Conservation (phyloP, 192 early-diverging fungal species). For the Physocladia obscura region DNA sequence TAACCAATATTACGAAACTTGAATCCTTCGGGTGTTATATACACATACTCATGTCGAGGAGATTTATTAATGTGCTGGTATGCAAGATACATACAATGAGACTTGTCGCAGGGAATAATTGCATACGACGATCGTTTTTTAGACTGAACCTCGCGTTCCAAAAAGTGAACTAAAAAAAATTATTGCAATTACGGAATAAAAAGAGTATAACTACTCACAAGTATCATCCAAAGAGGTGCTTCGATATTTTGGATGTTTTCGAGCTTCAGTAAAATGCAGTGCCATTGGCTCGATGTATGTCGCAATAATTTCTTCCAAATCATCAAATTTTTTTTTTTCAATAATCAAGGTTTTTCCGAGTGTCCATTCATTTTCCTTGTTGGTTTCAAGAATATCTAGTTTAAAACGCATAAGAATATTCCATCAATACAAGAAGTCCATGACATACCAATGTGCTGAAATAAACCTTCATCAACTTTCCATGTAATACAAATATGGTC, state of each 20-base stretch:
- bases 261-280: constrained; percentile 67
- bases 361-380: constrained; percentile 71
- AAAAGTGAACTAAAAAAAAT: constrained; percentile 42
- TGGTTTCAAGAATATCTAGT: constrained; percentile 68
- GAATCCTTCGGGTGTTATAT: constrained; percentile 77
- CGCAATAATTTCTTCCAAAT: constrained; percentile 89
- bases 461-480: constrained; percentile 84
- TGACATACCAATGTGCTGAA: constrained; percentile 76
- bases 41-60: constrained; percentile 68
- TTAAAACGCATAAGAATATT: background rate
- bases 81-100: constrained; percentile 73
- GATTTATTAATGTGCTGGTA: constrained; percentile 72
- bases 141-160: constrained; percentile 49
- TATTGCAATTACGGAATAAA: constrained; percentile 26
- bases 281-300: constrained; percentile 83
- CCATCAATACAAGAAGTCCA: background rate
- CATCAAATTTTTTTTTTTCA: constrained; percentile 70
- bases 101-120: constrained; percentile 65
- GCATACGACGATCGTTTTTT: constrained; percentile 79
- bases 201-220: constrained; percentile 50
- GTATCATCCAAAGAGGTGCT: constrained; percentile 56
- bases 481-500: constrained; percentile 90
- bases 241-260: constrained; percentile 77
- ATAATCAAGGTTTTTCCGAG: constrained; percentile 70
- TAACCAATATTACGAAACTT: constrained; percentile 69